Evolutionary conservation across 495 filamentous ascomycete genomes (phyloP), one percentile per base, ranked within the genome.

Genomic region (Ramalina intermedia): DNA sequence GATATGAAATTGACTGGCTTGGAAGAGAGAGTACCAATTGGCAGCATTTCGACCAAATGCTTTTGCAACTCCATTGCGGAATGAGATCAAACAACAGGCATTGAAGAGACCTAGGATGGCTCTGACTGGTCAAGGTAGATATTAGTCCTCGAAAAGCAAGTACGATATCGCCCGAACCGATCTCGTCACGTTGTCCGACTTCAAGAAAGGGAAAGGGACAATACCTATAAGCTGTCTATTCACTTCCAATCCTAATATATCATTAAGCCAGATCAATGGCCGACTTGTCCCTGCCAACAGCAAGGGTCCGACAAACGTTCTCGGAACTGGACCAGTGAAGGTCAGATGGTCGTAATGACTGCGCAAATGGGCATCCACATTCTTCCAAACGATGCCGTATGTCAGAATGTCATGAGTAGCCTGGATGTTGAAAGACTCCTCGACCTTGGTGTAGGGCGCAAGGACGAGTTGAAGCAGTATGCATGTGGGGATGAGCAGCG

Each of bases 361-460:
- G 24, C 54, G 60, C 8, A 73, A 54, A 2, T 63, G 67, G 24
- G 82, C 65, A 12, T 65, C 63, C 1, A 65, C 53, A n/a, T 68
- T 51, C 21, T 75, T 56, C 7, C 64, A 73, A 0, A 88, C 82
- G 27, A 88, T 76, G 1, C 87, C 85, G 63, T 88, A 87, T 3
- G 71, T 75, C 14, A 91, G 60, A 33, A 96, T 82, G 60, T 99
- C 91, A 64, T 96, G 93, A 6, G 81, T 80, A 0, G 91, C 91
- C 61, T 99, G 91, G 46, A 96, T 79, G 56, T 94, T 94, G 75
- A 99, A 99, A 0, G 89, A 96, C 67, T 99, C 91, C 61, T 99
- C 91, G 48, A 99, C 93, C 65, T 99, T 99, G 43, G 93, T 96
- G 68, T 91, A 96, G 1, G 91, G 93, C 14, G 93, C 80, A 8